Evolutionary conservation across 371 early-diverging fungal genomes (phyloP), one percentile per base, ranked within the genome.

Genomic region (Mortierella sp.): DNA sequence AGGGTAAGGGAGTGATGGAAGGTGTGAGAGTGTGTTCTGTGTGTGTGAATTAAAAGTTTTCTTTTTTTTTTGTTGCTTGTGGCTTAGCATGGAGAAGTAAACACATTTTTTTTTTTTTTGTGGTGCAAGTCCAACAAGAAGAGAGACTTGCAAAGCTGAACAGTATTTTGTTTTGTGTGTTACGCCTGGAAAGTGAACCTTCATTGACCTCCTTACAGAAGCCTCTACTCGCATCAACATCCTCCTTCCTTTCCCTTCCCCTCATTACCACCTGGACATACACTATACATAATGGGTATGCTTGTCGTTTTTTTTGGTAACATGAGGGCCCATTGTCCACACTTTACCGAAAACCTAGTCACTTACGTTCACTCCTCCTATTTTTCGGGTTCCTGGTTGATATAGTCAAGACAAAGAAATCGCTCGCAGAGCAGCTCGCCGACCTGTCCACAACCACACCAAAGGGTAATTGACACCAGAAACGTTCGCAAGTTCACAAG

Each of bases 361-460:
- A 38, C 44, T 52, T 7, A 77, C 34, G 14, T 6, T 28, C 3
- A 31, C 28, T 65, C 19, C 14, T 28, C 8, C 14, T 16, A 28
- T 31, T 50, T 44, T 28, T 24, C 57, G 26, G 48, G 48, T 57
- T 42, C 44, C 34, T 28, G 11, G 45, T 26, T 58, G 38, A 28
- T 21, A 57, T 78, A 81, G 84, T 72, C 79, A 84, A 84, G 75
- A 73, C 79, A 73, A 90, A 92, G 76, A 92, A 92, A 78, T 91
- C 93, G 26, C 89, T 94, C 70, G 90, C 92, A 70, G 93, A 94
- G 81, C 92, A 94, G 80, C 90, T 95, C 55, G 94, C 95, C 50
- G 92, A 94, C 80, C 90, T 95, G 57, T 92, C 93, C 21, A 91
- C 92, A 6, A 92, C 95, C 26, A 91, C 92, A 58, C 95, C 95